These are phyloP conservation scores for Helicocarpus griseus DNA, from an alignment of 2,329 filamentous ascomycete genomes.

Conservation along the genomic window DNA sequence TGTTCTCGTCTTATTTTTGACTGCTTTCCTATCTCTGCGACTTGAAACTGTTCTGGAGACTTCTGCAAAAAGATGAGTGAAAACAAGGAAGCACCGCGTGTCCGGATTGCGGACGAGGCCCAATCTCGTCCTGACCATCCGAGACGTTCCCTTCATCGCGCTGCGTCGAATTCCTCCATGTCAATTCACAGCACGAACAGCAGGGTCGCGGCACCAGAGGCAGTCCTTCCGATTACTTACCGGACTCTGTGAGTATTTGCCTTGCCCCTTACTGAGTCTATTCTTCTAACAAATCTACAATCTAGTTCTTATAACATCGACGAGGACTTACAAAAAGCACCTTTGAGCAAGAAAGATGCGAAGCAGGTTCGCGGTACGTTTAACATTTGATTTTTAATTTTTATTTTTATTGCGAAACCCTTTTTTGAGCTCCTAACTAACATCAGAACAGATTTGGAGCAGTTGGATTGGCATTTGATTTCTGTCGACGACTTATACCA, in stretches of 20 bases:
- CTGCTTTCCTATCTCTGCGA: background rate
- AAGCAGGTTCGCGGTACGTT: background rate
- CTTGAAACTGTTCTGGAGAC: background rate
- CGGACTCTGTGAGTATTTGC: conserved; percentile 8
- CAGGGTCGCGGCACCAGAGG: conserved; percentile 9
- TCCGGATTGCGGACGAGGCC: conserved; percentile 10
- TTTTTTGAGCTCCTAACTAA: background rate
- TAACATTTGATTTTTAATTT: background rate
- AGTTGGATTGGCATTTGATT: conserved; percentile 59
- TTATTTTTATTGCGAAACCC: background rate
- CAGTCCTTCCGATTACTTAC: conserved; percentile 12
- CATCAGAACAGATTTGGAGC: conserved; percentile 42
- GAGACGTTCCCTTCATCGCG: conserved; percentile 6
- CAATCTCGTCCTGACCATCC: conserved; percentile 2
- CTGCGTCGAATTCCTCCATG: conserved; percentile 9
- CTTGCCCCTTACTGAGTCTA: background rate
- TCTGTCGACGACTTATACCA: conserved; percentile 48
- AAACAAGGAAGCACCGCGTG: conserved; percentile 6
- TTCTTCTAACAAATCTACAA: background rate
- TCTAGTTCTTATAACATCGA: conserved; percentile 11
- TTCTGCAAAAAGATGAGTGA: conserved; percentile 3
- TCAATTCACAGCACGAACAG: conserved; percentile 9
- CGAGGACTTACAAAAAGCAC: conserved; percentile 1
- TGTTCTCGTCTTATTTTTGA: background rate
- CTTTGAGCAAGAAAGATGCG: background rate